Conservation (phyloP, 2,329 filamentous ascomycete species). For the Neofusicoccum umdonicola region DNA sequence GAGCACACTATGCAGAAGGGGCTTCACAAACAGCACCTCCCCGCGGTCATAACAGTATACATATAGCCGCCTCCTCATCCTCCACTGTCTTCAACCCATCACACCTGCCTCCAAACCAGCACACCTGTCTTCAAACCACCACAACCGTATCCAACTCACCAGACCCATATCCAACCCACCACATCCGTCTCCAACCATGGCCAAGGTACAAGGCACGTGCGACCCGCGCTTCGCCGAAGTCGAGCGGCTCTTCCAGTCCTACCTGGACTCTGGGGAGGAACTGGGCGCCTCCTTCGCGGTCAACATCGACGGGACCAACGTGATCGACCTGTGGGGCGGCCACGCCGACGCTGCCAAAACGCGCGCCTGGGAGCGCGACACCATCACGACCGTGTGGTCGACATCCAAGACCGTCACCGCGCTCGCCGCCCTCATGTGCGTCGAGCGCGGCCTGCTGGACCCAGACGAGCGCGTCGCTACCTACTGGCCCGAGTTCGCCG, state of each 20-base stretch:
- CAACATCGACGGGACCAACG: conserved; percentile 41
- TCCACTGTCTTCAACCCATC: too few relatives aligned
- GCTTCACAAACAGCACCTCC: too few relatives aligned
- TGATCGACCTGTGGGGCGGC: conserved; percentile 49
- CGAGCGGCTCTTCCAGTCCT: conserved; percentile 33
- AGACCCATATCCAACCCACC: neutral
- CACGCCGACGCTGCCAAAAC: conserved; percentile 31
- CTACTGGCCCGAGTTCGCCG: conserved; percentile 36
- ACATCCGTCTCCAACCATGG: conserved; percentile 22
- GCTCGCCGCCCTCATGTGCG: conserved; percentile 26
- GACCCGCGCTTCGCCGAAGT: conserved; percentile 39
- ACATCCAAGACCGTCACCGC: conserved; percentile 28
- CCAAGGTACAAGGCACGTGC: conserved; percentile 28
- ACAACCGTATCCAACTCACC: neutral
- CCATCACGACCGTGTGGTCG: conserved; percentile 22
- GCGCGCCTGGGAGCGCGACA: conserved; percentile 38
- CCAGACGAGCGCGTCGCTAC: conserved; percentile 26
- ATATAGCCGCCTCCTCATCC: too few relatives aligned
- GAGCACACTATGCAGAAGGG: too few relatives aligned
- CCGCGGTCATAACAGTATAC: too few relatives aligned
- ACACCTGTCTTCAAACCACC: too few relatives aligned
- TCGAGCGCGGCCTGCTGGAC: conserved; percentile 28
- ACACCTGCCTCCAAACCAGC: too few relatives aligned
- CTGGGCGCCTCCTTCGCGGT: conserved; percentile 46
- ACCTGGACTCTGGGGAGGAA: conserved; percentile 40